Conservation (phyloP, 1,139 yeast genomes). For the Magnusiomyces sp. region DNA sequence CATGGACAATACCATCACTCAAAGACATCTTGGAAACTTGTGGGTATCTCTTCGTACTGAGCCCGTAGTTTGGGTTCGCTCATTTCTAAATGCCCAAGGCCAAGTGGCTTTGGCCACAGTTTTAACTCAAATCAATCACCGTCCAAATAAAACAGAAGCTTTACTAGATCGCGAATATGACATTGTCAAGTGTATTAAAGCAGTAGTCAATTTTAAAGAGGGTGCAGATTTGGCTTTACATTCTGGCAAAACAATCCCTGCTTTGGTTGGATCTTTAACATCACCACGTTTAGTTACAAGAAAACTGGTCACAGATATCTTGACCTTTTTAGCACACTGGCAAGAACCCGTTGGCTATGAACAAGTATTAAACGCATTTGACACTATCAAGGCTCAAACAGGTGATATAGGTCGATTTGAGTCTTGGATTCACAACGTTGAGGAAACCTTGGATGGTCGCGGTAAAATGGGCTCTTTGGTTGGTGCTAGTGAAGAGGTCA, state of each 20-base stretch:
- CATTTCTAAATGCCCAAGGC: conserved; percentile 77
- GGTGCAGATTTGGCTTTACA: conserved; percentile 51
- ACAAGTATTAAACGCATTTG: conserved; percentile 57
- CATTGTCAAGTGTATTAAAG: conserved; percentile 54
- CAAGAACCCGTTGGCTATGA: conserved; percentile 49
- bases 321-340: conserved; percentile 47
- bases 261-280: conserved; percentile 50
- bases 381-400: conserved; percentile 50
- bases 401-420: conserved; percentile 63
- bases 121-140: conserved; percentile 37
- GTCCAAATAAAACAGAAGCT: conserved; percentile 30
- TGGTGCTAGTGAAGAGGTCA: conserved; percentile 86
- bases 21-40: conserved; percentile 67
- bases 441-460: conserved; percentile 71
- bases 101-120: conserved; percentile 71
- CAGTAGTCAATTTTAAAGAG: conserved; percentile 45
- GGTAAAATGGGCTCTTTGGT: conserved; percentile 87
- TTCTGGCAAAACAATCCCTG: conserved; percentile 45
- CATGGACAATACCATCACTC: conserved; percentile 59
- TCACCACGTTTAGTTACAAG: conserved; percentile 66
- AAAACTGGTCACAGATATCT: conserved; percentile 71
- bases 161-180: conserved; percentile 51
- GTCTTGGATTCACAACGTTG: conserved; percentile 74
- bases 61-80: conserved; percentile 83
- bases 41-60: conserved; percentile 92